Evolutionary conservation across 176 grass and related monocot species (phyloP).

Genomic region (Pontederia crassipes): DNA sequence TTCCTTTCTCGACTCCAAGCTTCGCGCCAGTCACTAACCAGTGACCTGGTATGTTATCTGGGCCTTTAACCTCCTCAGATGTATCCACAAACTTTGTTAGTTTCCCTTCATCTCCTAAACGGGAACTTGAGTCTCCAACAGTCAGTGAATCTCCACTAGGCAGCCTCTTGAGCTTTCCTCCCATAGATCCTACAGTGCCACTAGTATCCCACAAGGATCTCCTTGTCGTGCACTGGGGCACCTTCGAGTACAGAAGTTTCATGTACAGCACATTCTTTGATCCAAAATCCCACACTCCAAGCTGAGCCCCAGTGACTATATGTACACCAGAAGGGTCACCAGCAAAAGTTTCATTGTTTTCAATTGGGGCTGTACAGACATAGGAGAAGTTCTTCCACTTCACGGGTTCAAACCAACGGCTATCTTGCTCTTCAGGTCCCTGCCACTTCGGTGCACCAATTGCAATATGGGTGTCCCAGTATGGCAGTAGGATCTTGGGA

Average conservation of each 20-base stretch:
- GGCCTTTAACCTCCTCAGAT: constrained; percentile 41
- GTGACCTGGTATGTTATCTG: constrained; percentile 44
- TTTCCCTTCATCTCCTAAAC: constrained; percentile 20
- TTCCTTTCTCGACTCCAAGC: constrained; percentile 44
- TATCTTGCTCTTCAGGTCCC: too few species aligned
- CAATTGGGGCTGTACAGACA: constrained; percentile 51
- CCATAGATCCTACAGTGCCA: constrained; percentile 12
- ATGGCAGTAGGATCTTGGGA: constrained; percentile 53
- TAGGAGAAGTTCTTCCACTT: too few species aligned
- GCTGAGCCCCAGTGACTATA: constrained; percentile 51
- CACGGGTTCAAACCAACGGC: too few species aligned
- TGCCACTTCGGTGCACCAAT: constrained; percentile 54
- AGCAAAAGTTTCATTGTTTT: constrained; percentile 25
- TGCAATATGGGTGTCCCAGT: constrained; percentile 46
- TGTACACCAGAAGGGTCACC: constrained; percentile 26
- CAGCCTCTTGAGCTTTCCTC: constrained; percentile 8
- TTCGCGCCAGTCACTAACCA: constrained; percentile 64
- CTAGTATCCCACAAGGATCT: constrained; percentile 52
- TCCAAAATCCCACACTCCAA: constrained; percentile 65
- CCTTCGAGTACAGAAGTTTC: too few species aligned
- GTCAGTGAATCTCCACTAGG: background rate
- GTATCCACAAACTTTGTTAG: constrained; percentile 39
- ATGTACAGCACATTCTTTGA: constrained; percentile 48
- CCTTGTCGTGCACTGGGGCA: too few species aligned
- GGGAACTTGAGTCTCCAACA: background rate